Conservation (phyloP, 2,329 filamentous ascomycete species). For the Colletotrichum graminicola region DNA sequence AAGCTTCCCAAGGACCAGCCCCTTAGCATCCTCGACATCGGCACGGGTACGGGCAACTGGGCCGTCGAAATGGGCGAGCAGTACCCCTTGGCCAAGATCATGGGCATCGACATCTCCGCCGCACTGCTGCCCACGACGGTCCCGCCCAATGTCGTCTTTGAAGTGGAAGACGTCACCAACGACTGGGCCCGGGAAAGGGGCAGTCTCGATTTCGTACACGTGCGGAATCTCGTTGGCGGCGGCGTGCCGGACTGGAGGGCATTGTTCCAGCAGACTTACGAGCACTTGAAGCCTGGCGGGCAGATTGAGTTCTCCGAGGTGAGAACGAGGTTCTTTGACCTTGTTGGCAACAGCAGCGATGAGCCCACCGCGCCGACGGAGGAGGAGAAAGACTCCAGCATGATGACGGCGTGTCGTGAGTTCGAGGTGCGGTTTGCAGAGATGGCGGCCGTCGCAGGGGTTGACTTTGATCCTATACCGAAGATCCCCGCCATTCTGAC, state of each 20-base stretch:
- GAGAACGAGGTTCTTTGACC: slow-evolving; percentile 55
- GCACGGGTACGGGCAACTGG: slow-evolving; percentile 58
- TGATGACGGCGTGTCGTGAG: slow-evolving; percentile 48
- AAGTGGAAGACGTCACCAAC: slow-evolving; percentile 69
- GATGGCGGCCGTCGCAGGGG: slow-evolving; percentile 47
- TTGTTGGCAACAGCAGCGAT: slow-evolving; percentile 51
- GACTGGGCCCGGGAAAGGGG: slow-evolving; percentile 51
- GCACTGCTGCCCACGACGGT: slow-evolving; percentile 58
- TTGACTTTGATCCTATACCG: slow-evolving; percentile 57
- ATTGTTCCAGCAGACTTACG: slow-evolving; percentile 53
- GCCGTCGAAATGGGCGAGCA: slow-evolving; percentile 57
- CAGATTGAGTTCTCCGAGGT: slow-evolving; percentile 60
- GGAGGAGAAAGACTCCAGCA: slow-evolving; percentile 41
- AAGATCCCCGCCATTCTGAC: slow-evolving; percentile 51
- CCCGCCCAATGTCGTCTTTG: slow-evolving; percentile 70
- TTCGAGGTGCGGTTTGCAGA: slow-evolving; percentile 51
- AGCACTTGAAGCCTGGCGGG: slow-evolving; percentile 58
- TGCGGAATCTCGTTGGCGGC: slow-evolving; percentile 57
- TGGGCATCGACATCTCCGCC: slow-evolving; percentile 57
- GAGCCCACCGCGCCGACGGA: slow-evolving; percentile 43
- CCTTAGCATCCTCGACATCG: slow-evolving; percentile 56
- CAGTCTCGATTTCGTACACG: slow-evolving; percentile 57
- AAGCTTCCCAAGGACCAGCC: slow-evolving; percentile 46
- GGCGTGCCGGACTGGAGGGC: slow-evolving; percentile 58
- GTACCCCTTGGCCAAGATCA: slow-evolving; percentile 55